phyloP scores from a whole-genome alignment of 305 asterid genomes.

The Caryopteris hybrid region DNA sequence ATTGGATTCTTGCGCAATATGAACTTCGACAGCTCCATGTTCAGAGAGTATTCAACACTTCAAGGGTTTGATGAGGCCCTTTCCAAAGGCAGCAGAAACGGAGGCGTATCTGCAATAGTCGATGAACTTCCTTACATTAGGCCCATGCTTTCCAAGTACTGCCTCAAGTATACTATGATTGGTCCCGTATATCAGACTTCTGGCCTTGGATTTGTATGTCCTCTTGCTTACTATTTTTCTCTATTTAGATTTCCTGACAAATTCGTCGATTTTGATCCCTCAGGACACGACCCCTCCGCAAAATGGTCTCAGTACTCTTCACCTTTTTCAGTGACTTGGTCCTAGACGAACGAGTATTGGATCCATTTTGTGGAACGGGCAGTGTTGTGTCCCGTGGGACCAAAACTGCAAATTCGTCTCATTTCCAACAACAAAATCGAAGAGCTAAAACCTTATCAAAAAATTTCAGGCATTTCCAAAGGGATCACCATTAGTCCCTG shows the following conservation, averaged over 20 bases:
- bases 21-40: conserved; percentile 27
- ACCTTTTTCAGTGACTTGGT: no score
- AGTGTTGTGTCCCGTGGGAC: no score
- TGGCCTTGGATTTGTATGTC: conserved; percentile 51
- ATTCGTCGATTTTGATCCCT: no score
- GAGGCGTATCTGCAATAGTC: conserved; percentile 41
- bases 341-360: no score
- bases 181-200: conserved; percentile 27
- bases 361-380: no score
- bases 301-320: no score
- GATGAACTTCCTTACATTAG: conserved; percentile 38
- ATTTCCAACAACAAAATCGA: no score
- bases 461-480: conserved; percentile 38
- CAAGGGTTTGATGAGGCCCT: conserved; percentile 33
- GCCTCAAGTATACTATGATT: conserved; percentile 34
- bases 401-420: no score
- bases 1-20: conserved; percentile 13
- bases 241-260: no score
- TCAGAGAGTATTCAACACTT: conserved; percentile 16
- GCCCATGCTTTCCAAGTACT: conserved; percentile 32
- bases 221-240: no score
- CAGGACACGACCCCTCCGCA: no score
- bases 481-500: conserved; percentile 44
- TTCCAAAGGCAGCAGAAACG: conserved; percentile 30
- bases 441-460: no score